Conservation (phyloP, 768 basidiomycete species). For the Gyrodon lividus region DNA sequence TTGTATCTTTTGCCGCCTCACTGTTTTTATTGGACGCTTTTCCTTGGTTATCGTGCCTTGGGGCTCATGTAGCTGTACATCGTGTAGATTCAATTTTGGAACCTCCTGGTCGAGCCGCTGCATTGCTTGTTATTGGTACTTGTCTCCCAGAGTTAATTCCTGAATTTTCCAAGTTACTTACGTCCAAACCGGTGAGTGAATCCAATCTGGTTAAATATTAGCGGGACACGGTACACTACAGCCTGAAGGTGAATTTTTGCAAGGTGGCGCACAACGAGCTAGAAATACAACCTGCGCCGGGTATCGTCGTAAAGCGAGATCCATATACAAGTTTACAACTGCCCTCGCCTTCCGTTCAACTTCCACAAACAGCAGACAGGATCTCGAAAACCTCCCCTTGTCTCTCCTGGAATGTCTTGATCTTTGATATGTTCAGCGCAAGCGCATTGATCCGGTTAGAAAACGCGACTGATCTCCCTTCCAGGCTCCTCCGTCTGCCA, state of each 20-base stretch:
- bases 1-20: neutral
- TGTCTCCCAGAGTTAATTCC: neutral
- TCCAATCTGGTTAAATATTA: neutral
- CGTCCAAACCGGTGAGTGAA: neutral
- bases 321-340: neutral
- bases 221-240: neutral
- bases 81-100: too few species aligned
- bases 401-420: slow-evolving; percentile 70
- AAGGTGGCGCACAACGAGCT: slow-evolving; percentile 3
- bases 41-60: too few species aligned
- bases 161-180: neutral
- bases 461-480: slow-evolving; percentile 68
- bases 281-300: neutral
- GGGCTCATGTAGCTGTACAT: too few species aligned
- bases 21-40: too few species aligned
- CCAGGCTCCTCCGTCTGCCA: slow-evolving; percentile 46
- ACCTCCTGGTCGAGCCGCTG: too few species aligned
- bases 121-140: neutral
- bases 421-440: slow-evolving; percentile 64
- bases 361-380: slow-evolving; percentile 23
- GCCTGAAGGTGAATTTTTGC: too few species aligned
- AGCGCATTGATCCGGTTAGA: slow-evolving; percentile 76
- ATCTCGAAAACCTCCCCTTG: slow-evolving; percentile 72
- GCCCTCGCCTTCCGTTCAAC: slow-evolving; percentile 1
- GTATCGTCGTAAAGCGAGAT: neutral